Percentiles rank a stretch among this genome's conserved stretches.
These are phyloP conservation scores for Tuber borchii DNA, from an alignment of 495 filamentous ascomycete genomes.

Conservation along the genomic window DNA sequence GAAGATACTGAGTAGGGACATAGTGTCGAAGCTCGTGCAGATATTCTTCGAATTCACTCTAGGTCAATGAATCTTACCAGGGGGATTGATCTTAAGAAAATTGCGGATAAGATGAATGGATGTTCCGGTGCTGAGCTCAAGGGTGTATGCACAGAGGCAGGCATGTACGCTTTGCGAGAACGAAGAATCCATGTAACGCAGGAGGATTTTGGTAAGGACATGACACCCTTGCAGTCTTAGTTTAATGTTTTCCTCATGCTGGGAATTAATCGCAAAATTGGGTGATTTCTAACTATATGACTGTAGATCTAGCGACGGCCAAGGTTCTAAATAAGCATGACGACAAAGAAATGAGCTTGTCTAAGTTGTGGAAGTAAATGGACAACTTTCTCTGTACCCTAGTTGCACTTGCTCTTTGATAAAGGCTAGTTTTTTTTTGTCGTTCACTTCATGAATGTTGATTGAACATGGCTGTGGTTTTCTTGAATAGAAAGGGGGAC, in stretches of 20 bases:
- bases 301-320: conserved; percentile 73
- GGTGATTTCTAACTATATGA: conserved; percentile 3
- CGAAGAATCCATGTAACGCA: conserved; percentile 95
- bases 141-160: conserved; percentile 97
- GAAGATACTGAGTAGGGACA: conserved; percentile 15
- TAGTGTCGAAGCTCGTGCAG: conserved; percentile 86
- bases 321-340: conserved; percentile 99
- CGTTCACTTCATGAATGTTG: neutral
- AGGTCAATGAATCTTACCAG: conserved; percentile 97
- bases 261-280: neutral
- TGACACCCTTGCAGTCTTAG: neutral
- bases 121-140: conserved; percentile 90
- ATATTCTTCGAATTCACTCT: conserved; percentile 95
- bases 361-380: conserved; percentile 87
- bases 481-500: neutral
- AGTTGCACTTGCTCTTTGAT: neutral
- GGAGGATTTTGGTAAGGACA: conserved; percentile 72
- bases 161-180: conserved; percentile 96
- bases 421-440: neutral
- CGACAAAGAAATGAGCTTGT: conserved; percentile 87
- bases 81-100: conserved; percentile 96
- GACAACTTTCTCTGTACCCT: neutral
- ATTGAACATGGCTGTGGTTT: neutral
- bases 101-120: conserved; percentile 99
- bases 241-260: neutral